Base-by-base conservation (phyloP, 345 rosid species). In the Arabis hirsuta region DNA sequence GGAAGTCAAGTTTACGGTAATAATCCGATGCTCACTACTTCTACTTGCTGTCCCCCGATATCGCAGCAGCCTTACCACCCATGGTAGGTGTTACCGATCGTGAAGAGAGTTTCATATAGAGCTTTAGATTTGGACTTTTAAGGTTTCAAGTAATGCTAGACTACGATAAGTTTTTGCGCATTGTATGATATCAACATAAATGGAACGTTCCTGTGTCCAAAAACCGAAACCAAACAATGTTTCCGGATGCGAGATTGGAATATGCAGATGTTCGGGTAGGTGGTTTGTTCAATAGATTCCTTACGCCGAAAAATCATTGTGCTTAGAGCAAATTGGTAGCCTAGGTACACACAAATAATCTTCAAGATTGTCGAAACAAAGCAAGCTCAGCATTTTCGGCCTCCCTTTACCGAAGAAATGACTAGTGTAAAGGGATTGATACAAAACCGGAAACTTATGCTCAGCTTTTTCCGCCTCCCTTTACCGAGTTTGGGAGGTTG, bases 31-130 rank as follows among this genome's bases (percentile, higher is more conserved):
- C 32, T 74, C 10, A 54, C 52, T 13, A 12, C 56, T 52, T 74
- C 78, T 4, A 59, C 73, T 67, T 69, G 63, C 47, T 74, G 78
- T 73, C 20, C 55, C 36, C 8, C 7, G 36, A 32, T 32, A 32
- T 32, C 36, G 36, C 36, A 32, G 36, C 36, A 32, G 36, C 36
- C 36, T 32, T 32, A 10, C 47, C 62, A 67, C 56, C 63, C 14
- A 6, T 74, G 43, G 51, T 11, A 57, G 38, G 3, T 6, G 12
- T 38, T 65, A 36, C 36, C 44, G 6, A 58, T 50, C 47, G 12
- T n/a, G 41, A 54, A 34, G 8, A 50, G 60, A 36, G 59, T 13
- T 31, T 62, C 8, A 45, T 7, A 8, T 24, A 16, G 64, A 73
- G 71, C 32, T 54, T 64, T 38, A 65, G 58, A 47, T 29, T 55